phyloP scores from a whole-genome alignment of 345 rosid species.

The Luvunga scandens region DNA sequence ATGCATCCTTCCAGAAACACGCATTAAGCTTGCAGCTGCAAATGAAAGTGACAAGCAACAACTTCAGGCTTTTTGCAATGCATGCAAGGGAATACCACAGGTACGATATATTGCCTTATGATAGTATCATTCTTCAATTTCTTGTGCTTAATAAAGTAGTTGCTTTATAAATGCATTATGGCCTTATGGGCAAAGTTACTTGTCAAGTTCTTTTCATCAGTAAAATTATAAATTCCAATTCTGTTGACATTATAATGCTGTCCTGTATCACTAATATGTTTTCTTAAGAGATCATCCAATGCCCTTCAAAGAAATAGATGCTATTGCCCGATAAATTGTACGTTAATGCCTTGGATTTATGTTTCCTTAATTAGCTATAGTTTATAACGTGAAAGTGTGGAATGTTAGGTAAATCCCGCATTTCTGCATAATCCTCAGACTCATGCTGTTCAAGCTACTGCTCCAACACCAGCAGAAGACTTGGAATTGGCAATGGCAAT shows the following conservation, averaged over 20 bases:
- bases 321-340: neutral
- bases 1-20: slow-evolving; percentile 56
- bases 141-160: neutral
- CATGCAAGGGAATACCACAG: slow-evolving; percentile 96
- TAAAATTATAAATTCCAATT: neutral
- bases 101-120: slow-evolving; percentile 32
- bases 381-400: neutral
- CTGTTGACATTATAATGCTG: neutral
- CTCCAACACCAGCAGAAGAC: slow-evolving; percentile 63
- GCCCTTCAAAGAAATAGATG: neutral
- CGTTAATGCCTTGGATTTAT: neutral
- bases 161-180: neutral
- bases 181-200: neutral
- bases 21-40: slow-evolving; percentile 69
- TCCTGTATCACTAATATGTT: neutral
- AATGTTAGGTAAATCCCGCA: slow-evolving; percentile 55
- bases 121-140: slow-evolving; percentile 1
- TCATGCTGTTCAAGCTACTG: slow-evolving; percentile 53
- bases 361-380: neutral
- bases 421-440: slow-evolving; percentile 51
- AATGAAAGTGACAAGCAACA: slow-evolving; percentile 74
- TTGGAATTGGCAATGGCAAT: slow-evolving; percentile 70
- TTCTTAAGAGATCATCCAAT: neutral
- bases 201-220: neutral
- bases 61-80: slow-evolving; percentile 82